Evolutionary conservation across 2,329 filamentous ascomycete genomes (phyloP).

Genomic region (Saccharata proteae): DNA sequence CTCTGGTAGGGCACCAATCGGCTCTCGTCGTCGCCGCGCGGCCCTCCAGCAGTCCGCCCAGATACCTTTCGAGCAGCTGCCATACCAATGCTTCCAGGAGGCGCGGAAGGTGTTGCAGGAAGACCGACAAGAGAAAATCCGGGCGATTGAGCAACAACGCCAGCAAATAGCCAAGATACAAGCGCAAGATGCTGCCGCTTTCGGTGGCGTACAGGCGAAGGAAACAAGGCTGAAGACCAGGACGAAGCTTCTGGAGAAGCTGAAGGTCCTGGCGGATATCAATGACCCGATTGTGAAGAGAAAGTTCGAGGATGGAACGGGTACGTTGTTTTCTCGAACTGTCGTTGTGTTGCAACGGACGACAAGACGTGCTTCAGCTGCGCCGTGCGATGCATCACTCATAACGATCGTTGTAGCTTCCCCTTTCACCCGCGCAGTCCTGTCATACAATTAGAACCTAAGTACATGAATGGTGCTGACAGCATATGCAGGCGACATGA

Average conservation of each 20-base stretch:
- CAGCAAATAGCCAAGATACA: conserved; percentile 57
- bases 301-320: conserved; percentile 80
- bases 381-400: too few species aligned
- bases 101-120: conserved; percentile 69
- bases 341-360: background rate
- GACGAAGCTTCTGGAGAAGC: conserved; percentile 56
- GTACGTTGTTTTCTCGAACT: conserved; percentile 44
- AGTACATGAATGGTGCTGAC: background rate
- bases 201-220: conserved; percentile 53
- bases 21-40: conserved; percentile 68
- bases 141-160: conserved; percentile 55
- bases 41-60: conserved; percentile 43
- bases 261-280: conserved; percentile 86
- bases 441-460: too few species aligned
- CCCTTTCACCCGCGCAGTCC: too few species aligned
- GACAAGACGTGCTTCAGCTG: background rate
- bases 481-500: conserved; percentile 69
- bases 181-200: conserved; percentile 43
- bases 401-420: too few species aligned
- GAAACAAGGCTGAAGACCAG: conserved; percentile 57
- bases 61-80: conserved; percentile 83
- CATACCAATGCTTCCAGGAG: conserved; percentile 97
- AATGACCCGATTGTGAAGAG: conserved; percentile 93
- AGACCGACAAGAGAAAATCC: conserved; percentile 72
- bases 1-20: conserved; percentile 59